Evolutionary conservation across 2,329 filamentous ascomycete species (phyloP).

Genomic region (Pestalotiopsis sp.): DNA sequence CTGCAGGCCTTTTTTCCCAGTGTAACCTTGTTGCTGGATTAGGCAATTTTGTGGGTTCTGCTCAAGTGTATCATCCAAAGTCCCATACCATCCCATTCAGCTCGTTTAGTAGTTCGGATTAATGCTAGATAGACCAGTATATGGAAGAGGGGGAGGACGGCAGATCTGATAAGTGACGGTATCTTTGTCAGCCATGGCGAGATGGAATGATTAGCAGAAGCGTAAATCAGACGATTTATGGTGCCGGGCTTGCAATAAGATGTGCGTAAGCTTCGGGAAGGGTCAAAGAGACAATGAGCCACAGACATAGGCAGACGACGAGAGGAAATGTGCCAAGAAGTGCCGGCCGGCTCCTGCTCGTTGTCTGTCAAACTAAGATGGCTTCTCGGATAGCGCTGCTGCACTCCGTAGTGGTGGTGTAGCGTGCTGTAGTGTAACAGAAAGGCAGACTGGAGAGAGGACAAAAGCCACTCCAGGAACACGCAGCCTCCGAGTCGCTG

Average conservation of each 20-base stretch:
- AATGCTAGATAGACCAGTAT: constrained; percentile 2
- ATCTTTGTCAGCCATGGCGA: not conserved
- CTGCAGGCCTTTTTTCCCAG: not conserved
- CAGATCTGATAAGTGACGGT: constrained; percentile 3
- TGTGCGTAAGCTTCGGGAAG: not conserved
- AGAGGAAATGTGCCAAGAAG: not conserved
- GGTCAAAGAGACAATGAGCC: constrained; percentile 5
- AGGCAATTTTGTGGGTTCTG: constrained; percentile 3
- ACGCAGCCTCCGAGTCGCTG: too few relatives aligned
- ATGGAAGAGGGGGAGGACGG: not conserved
- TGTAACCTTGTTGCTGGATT: not conserved
- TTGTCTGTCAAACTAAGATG: not conserved
- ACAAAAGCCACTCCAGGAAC: too few relatives aligned
- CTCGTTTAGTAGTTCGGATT: constrained; percentile 4
- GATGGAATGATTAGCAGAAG: not conserved
- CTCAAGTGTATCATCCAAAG: not conserved
- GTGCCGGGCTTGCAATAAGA: not conserved
- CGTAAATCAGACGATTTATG: constrained; percentile 1
- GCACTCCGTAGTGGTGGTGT: too few relatives aligned
- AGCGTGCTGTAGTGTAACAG: not conserved
- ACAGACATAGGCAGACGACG: not conserved
- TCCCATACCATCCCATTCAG: not conserved
- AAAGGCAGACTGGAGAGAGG: not conserved
- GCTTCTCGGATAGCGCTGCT: not conserved
- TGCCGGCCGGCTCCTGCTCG: constrained; percentile 1